Evolutionary conservation across 768 basidiomycete genomes (phyloP).

Genomic region (Amanita subjunquillea): DNA sequence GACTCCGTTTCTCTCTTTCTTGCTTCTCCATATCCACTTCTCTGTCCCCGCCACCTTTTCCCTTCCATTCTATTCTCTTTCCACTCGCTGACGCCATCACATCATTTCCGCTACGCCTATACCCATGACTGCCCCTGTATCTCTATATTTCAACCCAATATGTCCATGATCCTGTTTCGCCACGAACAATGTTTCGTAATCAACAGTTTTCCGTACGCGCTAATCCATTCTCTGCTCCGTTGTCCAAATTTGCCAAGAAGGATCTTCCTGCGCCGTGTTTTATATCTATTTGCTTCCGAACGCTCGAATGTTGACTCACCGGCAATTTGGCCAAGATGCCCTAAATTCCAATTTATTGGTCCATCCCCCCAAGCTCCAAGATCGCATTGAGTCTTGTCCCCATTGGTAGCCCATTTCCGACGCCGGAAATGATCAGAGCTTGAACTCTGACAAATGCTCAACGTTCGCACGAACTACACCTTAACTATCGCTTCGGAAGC

Average conservation of each 20-base stretch:
- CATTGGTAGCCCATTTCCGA: too few species aligned
- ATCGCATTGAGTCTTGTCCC: background rate
- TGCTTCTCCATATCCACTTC: background rate
- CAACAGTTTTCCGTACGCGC: background rate
- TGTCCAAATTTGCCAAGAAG: too few species aligned
- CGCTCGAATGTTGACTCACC: background rate
- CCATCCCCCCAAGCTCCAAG: conserved; percentile 1
- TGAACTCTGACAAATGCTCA: background rate
- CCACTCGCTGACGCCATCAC: conserved; percentile 10
- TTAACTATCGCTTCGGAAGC: background rate
- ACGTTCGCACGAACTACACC: background rate
- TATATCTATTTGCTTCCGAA: background rate
- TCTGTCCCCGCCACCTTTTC: background rate
- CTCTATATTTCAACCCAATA: background rate
- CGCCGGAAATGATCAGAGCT: background rate
- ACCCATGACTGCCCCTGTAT: conserved; percentile 5
- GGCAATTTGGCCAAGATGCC: background rate
- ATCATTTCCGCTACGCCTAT: conserved; percentile 5
- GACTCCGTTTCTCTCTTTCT: conserved; percentile 10
- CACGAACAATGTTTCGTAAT: background rate
- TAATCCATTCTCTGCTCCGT: background rate
- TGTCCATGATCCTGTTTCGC: background rate
- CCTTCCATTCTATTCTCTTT: conserved; percentile 24
- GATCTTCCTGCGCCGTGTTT: background rate
- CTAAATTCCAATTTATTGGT: background rate